Evolutionary conservation across 371 early-diverging fungal species (phyloP).

Genomic region (Rhizomucor pusillus): DNA sequence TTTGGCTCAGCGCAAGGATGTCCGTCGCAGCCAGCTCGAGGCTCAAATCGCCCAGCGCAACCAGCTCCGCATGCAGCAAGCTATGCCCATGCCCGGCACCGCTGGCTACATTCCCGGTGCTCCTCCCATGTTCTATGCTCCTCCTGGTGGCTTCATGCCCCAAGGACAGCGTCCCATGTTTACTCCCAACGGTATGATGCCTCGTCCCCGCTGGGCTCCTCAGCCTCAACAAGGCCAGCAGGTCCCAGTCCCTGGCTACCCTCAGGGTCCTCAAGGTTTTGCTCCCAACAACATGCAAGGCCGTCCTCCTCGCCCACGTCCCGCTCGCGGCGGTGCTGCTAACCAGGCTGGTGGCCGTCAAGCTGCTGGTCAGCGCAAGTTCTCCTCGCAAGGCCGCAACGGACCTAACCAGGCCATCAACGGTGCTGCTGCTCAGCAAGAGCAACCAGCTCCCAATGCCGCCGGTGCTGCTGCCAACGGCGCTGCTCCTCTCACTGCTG

Average conservation of each 20-base stretch:
- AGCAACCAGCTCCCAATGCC: slow-evolving; percentile 19
- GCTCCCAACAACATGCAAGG: slow-evolving; percentile 34
- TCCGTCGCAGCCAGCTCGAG: slow-evolving; percentile 76
- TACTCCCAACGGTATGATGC: slow-evolving; percentile 36
- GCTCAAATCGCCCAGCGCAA: slow-evolving; percentile 79
- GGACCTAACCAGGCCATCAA: slow-evolving; percentile 7
- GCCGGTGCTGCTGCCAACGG: slow-evolving; percentile 18
- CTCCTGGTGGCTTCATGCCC: slow-evolving; percentile 61
- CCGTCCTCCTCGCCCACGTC: slow-evolving; percentile 50
- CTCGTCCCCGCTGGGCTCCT: slow-evolving; percentile 64
- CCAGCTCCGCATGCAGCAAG: slow-evolving; percentile 50
- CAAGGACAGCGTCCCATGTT: slow-evolving; percentile 60
- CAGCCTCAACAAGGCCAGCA: slow-evolving; percentile 60
- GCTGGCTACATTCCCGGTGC: slow-evolving; percentile 35
- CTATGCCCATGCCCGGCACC: slow-evolving; percentile 21
- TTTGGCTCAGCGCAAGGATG: slow-evolving; percentile 89
- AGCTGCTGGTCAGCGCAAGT: slow-evolving; percentile 18
- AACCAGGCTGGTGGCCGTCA: slow-evolving; percentile 24
- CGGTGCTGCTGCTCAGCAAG: slow-evolving; percentile 31
- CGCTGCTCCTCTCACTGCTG: slow-evolving; percentile 53
- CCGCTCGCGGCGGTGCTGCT: slow-evolving; percentile 56
- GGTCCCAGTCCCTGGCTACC: slow-evolving; percentile 39
- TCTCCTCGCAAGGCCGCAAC: slow-evolving; percentile 12
- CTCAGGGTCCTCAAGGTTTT: slow-evolving; percentile 45
- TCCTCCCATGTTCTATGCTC: slow-evolving; percentile 48